Conservation (phyloP, 116 monocot species). For the Phalaenopsis hybrid region DNA sequence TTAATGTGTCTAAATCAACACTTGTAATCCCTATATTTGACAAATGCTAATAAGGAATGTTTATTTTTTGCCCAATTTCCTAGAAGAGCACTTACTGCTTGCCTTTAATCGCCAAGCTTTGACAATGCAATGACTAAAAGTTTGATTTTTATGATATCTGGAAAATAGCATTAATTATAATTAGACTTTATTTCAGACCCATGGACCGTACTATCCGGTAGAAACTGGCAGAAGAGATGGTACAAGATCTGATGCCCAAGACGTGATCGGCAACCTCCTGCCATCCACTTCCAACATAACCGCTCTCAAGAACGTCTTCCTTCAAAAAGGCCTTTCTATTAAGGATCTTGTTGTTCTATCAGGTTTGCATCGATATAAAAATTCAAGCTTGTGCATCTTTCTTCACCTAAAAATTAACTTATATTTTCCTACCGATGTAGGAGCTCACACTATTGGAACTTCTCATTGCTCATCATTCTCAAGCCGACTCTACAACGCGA, state of each 20-base stretch:
- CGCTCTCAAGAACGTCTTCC: conserved; percentile 15
- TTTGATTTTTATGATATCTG: too few species aligned
- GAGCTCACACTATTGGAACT: conserved; percentile 48
- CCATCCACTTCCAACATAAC: conserved; percentile 24
- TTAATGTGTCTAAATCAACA: too few species aligned
- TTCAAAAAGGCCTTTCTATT: conserved; percentile 21
- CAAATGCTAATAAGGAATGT: too few species aligned
- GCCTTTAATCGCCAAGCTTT: background rate
- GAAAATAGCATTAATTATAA: background rate
- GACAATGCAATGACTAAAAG: too few species aligned
- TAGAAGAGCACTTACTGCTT: too few species aligned
- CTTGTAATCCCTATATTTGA: too few species aligned
- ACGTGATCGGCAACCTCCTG: background rate
- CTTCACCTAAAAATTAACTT: background rate
- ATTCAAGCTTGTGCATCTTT: background rate
- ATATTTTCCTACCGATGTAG: conserved; percentile 7
- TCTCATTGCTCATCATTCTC: conserved; percentile 29
- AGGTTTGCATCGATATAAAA: conserved; percentile 10
- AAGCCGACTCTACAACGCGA: conserved; percentile 34
- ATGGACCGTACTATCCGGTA: conserved; percentile 8
- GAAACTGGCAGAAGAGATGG: conserved; percentile 1
- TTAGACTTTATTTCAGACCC: background rate
- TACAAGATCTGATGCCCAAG: background rate
- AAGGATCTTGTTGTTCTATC: conserved; percentile 46
- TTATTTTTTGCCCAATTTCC: too few species aligned